Conservation (phyloP, 306 rosid species). For the Argentina anserina region DNA sequence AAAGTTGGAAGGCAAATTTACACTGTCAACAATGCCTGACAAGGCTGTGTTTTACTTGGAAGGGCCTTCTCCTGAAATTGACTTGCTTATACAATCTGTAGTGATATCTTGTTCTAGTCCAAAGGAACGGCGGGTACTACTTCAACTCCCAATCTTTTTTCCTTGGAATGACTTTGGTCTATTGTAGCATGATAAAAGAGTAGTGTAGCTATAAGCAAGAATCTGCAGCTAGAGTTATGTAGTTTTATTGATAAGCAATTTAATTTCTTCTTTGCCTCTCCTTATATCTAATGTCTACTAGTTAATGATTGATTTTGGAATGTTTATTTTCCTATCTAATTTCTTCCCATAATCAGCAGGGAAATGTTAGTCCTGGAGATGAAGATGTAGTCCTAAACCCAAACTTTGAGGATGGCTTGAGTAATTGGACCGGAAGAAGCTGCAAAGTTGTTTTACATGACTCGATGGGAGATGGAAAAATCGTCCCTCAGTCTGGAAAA, state of each 20-base stretch:
- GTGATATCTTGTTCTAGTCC: conserved; percentile 44
- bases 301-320: conserved; percentile 17
- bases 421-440: conserved; percentile 91
- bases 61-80: conserved; percentile 85
- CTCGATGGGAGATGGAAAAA: conserved; percentile 72
- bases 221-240: neutral
- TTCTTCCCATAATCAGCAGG: neutral
- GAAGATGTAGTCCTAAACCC: conserved; percentile 66
- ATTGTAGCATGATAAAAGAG: neutral
- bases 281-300: neutral
- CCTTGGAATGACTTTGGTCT: neutral
- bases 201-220: neutral
- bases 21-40: conserved; percentile 55
- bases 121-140: conserved; percentile 41
- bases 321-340: neutral
- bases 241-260: neutral
- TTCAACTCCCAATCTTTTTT: neutral
- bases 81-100: conserved; percentile 63
- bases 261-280: conserved; percentile 3
- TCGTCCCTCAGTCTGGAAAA: conserved; percentile 67
- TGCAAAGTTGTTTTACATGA: conserved; percentile 75
- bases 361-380: conserved; percentile 19
- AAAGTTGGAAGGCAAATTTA: conserved; percentile 74
- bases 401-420: conserved; percentile 69
- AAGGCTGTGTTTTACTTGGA: conserved; percentile 71